These are phyloP conservation scores for Endoconidiophora polonica DNA, from an alignment of 2,329 filamentous ascomycete genomes.

Conservation along the genomic window DNA sequence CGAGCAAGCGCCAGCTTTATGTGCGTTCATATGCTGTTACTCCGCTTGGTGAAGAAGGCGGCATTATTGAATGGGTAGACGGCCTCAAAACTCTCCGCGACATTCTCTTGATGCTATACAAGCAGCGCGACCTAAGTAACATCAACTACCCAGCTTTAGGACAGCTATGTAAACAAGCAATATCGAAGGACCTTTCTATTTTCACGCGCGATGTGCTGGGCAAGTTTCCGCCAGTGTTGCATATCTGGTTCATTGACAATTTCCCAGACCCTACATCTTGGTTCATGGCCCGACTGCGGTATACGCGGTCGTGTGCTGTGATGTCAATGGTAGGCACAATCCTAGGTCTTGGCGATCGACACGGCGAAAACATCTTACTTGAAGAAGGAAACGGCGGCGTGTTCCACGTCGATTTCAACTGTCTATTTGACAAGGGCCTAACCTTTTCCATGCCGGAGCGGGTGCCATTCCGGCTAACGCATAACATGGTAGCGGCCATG, in stretches of 20 bases:
- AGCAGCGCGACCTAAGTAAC: conserved; percentile 47
- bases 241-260: conserved; percentile 89
- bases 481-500: conserved; percentile 98
- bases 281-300: conserved; percentile 77
- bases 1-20: conserved; percentile 76
- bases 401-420: conserved; percentile 98
- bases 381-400: conserved; percentile 87
- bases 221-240: conserved; percentile 67
- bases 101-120: conserved; percentile 66
- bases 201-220: conserved; percentile 51
- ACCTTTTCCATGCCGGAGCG: conserved; percentile 90
- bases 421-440: conserved; percentile 92
- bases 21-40: conserved; percentile 97
- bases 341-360: conserved; percentile 79
- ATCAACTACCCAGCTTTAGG: conserved; percentile 54
- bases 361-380: conserved; percentile 92
- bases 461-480: conserved; percentile 89
- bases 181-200: conserved; percentile 40
- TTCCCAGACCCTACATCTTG: conserved; percentile 86
- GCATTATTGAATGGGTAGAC: conserved; percentile 96
- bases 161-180: conserved; percentile 20
- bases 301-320: conserved; percentile 85
- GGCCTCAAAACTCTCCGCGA: conserved; percentile 88
- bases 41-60: conserved; percentile 91
- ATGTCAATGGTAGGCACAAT: conserved; percentile 99